Evolutionary conservation across 495 filamentous ascomycete genomes (phyloP).

Genomic region (Penicillium soppii): DNA sequence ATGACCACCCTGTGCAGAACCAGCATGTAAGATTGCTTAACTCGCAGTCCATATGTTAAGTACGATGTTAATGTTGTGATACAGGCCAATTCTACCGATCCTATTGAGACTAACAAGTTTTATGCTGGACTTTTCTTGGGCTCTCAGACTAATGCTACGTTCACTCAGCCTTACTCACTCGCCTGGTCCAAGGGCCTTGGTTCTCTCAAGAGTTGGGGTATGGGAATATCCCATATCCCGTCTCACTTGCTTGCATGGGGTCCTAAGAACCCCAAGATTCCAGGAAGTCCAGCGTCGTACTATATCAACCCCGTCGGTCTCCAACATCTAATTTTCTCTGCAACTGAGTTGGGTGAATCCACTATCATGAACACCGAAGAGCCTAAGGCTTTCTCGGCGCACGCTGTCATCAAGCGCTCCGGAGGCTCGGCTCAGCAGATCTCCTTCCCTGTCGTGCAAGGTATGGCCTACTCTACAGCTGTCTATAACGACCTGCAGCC

Average conservation of each 20-base stretch:
- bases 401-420: constrained; percentile 62
- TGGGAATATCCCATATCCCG: constrained; percentile 73
- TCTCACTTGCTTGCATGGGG: constrained; percentile 63
- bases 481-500: constrained; percentile 71
- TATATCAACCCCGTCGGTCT: constrained; percentile 83
- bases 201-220: constrained; percentile 66
- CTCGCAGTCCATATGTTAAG: not conserved
- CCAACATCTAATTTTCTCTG: constrained; percentile 76
- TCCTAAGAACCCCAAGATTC: constrained; percentile 41
- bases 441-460: constrained; percentile 82
- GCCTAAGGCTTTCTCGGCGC: constrained; percentile 67
- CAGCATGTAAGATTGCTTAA: constrained; percentile 36
- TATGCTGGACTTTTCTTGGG: constrained; percentile 87
- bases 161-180: constrained; percentile 84
- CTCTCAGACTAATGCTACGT: constrained; percentile 65
- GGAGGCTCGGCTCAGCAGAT: constrained; percentile 54
- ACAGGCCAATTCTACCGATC: constrained; percentile 43
- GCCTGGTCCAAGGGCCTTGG: constrained; percentile 73
- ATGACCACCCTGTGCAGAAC: constrained; percentile 53
- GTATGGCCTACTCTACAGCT: constrained; percentile 84
- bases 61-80: constrained; percentile 8
- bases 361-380: constrained; percentile 63
- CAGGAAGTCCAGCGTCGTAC: constrained; percentile 61
- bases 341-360: constrained; percentile 61
- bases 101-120: constrained; percentile 86